Evolutionary conservation across 202 grass and related monocot genomes (phyloP).

Genomic region (Zoysia matrella): DNA sequence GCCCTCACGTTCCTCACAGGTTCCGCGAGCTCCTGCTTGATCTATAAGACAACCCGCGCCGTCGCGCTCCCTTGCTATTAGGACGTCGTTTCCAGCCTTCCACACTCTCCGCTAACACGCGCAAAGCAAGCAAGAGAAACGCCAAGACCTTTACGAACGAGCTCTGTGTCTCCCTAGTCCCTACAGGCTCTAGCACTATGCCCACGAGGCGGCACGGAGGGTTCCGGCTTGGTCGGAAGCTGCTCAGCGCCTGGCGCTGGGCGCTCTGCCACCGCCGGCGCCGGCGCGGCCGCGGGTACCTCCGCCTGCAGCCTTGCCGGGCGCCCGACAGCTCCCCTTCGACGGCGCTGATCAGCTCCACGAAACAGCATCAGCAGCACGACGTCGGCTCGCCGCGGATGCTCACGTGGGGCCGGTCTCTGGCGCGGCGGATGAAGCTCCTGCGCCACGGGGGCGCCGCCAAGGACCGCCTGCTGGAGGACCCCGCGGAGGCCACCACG

Average conservation of each 20-base stretch:
- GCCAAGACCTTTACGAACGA: not conserved
- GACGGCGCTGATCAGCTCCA: not conserved
- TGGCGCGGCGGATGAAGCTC: not conserved
- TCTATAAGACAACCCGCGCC: constrained; percentile 41
- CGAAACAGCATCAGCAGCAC: constrained; percentile 10
- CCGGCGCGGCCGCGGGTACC: constrained; percentile 50
- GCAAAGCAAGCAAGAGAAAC: not conserved
- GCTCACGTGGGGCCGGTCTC: constrained; percentile 54
- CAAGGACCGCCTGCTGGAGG: constrained; percentile 41
- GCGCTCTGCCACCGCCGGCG: not conserved
- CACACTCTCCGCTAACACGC: too few relatives aligned
- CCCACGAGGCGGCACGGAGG: constrained; percentile 62
- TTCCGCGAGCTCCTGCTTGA: not conserved
- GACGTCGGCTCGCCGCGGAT: constrained; percentile 34
- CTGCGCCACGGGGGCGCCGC: not conserved
- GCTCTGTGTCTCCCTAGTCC: not conserved
- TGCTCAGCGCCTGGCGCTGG: too few relatives aligned
- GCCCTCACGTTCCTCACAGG: constrained; percentile 15
- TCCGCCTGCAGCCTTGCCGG: constrained; percentile 51
- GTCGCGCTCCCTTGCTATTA: constrained; percentile 34
- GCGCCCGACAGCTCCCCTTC: constrained; percentile 3
- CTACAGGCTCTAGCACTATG: not conserved
- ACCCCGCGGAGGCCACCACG: constrained; percentile 40
- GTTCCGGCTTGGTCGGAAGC: constrained; percentile 47
- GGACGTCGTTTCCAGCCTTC: not conserved